Conservation (phyloP, 495 filamentous ascomycete species). For the Durotheca rogersii region DNA sequence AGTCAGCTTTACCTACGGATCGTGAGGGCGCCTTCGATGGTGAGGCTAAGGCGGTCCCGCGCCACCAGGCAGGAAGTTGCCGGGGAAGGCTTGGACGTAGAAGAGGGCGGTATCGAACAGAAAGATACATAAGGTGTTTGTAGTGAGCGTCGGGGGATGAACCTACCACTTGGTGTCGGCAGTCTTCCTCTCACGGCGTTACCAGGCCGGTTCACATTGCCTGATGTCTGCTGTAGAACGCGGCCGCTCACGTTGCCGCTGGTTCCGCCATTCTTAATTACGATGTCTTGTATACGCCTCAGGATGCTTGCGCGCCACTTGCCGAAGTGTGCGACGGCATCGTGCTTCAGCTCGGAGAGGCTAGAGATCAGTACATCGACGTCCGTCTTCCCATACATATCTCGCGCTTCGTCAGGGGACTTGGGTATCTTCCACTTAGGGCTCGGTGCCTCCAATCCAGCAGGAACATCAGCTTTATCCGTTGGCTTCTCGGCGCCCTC, state of each 20-base stretch:
- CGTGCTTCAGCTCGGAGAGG: constrained; percentile 45
- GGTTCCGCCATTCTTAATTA: constrained; percentile 35
- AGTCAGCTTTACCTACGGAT: constrained; percentile 12
- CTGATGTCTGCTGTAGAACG: constrained; percentile 11
- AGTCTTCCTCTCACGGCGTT: constrained; percentile 24
- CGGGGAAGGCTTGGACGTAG: background rate
- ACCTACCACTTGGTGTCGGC: constrained; percentile 31
- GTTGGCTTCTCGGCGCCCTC: constrained; percentile 17
- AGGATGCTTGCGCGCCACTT: constrained; percentile 46
- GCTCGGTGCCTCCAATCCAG: background rate
- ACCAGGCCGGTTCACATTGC: constrained; percentile 28
- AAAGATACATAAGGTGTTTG: constrained; percentile 13
- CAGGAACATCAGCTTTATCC: background rate
- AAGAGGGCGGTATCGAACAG: background rate
- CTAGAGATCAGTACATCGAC: constrained; percentile 34
- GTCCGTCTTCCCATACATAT: constrained; percentile 25
- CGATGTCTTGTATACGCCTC: constrained; percentile 46
- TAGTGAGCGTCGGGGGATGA: constrained; percentile 22
- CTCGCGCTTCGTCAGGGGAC: constrained; percentile 15
- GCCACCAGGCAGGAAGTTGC: background rate
- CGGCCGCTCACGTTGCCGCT: constrained; percentile 24
- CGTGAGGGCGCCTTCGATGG: background rate
- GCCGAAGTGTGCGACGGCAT: constrained; percentile 42
- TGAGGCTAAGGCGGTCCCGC: background rate
- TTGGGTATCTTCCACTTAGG: constrained; percentile 18